These are phyloP conservation scores for Mycena vitilis DNA, from an alignment of 768 basidiomycete genomes.

Conservation along the genomic window DNA sequence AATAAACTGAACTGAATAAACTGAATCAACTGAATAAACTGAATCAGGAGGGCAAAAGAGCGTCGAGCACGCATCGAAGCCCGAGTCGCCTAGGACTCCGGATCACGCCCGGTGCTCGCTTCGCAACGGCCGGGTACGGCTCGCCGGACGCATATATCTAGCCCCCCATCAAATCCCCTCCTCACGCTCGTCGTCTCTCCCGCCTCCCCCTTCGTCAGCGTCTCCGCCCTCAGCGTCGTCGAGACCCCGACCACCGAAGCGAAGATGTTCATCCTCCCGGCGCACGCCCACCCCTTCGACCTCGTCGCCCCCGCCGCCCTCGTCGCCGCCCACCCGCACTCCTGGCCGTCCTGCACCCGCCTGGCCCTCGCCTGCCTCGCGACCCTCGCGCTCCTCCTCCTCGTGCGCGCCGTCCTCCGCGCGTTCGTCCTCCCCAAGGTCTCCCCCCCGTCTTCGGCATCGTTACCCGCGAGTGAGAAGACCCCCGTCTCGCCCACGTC, in stretches of 20 bases:
- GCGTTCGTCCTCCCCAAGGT: neutral
- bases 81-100: too few species aligned
- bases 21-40: too few species aligned
- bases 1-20: too few species aligned
- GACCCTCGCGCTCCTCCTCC: constrained; percentile 10
- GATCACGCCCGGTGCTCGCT: neutral
- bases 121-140: neutral
- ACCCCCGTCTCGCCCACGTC: neutral
- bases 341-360: neutral
- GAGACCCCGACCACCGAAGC: neutral
- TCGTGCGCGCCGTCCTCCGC: constrained; percentile 7
- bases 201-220: neutral
- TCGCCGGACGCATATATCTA: neutral
- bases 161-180: neutral
- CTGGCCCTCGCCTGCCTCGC: constrained; percentile 18
- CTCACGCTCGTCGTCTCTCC: neutral
- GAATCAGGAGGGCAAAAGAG: too few species aligned
- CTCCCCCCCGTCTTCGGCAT: neutral
- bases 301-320: neutral
- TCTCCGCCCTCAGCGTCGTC: neutral
- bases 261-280: constrained; percentile 29
- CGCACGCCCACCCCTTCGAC: neutral
- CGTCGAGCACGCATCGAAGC: neutral
- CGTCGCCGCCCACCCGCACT: neutral
- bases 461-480: neutral